phyloP scores from a whole-genome alignment of 1,284 basidiomycete species.

The Caloboletus inedulis region DNA sequence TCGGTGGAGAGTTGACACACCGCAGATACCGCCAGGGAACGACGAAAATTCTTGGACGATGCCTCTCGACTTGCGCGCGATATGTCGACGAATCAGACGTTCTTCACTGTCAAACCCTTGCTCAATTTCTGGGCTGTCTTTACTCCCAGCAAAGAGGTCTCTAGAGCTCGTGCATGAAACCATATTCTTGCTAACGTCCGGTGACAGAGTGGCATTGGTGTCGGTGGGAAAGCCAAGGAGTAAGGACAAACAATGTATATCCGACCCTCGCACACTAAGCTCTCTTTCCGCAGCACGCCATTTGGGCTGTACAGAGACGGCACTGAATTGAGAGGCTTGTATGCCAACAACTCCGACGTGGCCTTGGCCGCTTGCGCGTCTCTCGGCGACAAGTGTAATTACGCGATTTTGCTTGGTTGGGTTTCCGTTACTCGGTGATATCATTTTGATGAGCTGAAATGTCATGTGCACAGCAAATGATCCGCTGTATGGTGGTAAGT shows the following conservation, averaged over 20 bases:
- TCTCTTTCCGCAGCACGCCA: conserved; percentile 48
- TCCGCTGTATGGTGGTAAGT: conserved; percentile 73
- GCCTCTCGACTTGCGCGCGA: conserved; percentile 64
- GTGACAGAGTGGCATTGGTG: conserved; percentile 70
- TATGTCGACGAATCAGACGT: conserved; percentile 72
- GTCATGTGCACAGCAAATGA: conserved; percentile 59
- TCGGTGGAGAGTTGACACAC: not conserved
- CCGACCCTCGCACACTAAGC: conserved; percentile 3
- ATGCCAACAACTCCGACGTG: conserved; percentile 63
- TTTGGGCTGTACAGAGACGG: conserved; percentile 81
- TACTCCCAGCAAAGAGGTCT: conserved; percentile 66
- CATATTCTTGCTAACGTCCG: conserved; percentile 1
- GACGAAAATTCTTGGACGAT: conserved; percentile 66
- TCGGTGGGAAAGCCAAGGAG: conserved; percentile 66
- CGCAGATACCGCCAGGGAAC: conserved; percentile 60
- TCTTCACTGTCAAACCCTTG: conserved; percentile 71
- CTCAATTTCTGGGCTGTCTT: conserved; percentile 85
- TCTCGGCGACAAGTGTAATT: conserved; percentile 68
- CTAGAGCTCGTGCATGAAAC: not conserved
- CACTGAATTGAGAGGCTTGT: conserved; percentile 76
- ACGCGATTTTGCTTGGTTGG: conserved; percentile 71
- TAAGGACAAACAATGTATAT: conserved; percentile 32
- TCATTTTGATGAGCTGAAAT: conserved; percentile 11
- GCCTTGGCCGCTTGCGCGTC: conserved; percentile 68
- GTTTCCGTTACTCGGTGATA: conserved; percentile 15